phyloP scores from a whole-genome alignment of 257 asterid genomes.

The Rehmannia glutinosa region DNA sequence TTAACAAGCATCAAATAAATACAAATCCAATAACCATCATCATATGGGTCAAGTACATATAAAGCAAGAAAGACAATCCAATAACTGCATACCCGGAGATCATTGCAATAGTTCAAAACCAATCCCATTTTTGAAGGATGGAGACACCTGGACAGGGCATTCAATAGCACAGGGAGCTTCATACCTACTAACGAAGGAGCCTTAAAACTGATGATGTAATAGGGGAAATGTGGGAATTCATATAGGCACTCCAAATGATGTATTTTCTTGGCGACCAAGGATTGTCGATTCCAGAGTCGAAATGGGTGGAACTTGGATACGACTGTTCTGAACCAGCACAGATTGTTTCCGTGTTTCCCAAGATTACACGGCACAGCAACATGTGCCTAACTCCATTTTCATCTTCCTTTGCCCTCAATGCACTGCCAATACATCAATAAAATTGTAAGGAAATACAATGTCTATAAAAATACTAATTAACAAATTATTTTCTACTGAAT shows the following conservation, averaged over 20 bases:
- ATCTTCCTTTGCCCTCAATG: conserved; percentile 32
- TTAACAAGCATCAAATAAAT: neutral
- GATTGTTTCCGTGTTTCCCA: conserved; percentile 42
- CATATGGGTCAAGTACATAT: neutral
- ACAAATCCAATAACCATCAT: neutral
- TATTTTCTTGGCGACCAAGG: conserved; percentile 32
- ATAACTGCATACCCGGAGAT: conserved; percentile 24
- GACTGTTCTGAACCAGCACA: conserved; percentile 32
- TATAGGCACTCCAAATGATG: conserved; percentile 38
- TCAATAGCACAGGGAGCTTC: conserved; percentile 28
- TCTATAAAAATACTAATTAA: too few species aligned
- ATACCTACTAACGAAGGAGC: conserved; percentile 13
- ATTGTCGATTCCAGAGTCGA: conserved; percentile 49
- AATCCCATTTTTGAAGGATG: conserved; percentile 29
- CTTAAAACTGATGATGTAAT: conserved; percentile 31
- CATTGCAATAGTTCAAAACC: conserved; percentile 23
- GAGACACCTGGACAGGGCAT: conserved; percentile 29
- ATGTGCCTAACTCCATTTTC: conserved; percentile 45
- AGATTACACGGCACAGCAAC: conserved; percentile 44
- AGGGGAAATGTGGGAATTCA: conserved; percentile 49
- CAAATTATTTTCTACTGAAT: too few species aligned
- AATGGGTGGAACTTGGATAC: conserved; percentile 34
- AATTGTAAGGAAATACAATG: neutral
- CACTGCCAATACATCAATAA: conserved; percentile 21
- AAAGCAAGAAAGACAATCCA: neutral